Evolutionary conservation across 179 eudicot genomes (phyloP).

Genomic region (Gypsophila paniculata): DNA sequence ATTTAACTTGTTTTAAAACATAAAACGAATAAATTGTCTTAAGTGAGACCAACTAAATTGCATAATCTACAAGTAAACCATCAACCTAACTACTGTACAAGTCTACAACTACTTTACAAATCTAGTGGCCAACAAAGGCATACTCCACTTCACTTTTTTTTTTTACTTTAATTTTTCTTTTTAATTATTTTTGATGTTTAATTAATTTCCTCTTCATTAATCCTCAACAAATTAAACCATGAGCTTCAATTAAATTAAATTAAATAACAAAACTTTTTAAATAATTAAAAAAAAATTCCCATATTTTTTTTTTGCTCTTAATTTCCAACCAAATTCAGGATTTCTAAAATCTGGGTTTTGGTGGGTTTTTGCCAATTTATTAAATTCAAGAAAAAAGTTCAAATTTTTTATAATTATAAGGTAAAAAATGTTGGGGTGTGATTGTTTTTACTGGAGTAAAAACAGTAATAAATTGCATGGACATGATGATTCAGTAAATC

Average conservation of each 20-base stretch:
- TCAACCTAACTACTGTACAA: neutral
- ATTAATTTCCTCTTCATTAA: neutral
- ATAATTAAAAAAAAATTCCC: neutral
- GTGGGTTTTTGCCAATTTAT: neutral
- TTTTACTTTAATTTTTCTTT: neutral
- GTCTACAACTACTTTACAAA: neutral
- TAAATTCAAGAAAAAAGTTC: neutral
- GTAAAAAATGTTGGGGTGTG: conserved; percentile 53
- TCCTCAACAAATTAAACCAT: neutral
- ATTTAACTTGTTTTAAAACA: no score
- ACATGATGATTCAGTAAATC: conserved; percentile 7
- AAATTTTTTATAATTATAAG: neutral
- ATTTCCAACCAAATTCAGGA: neutral
- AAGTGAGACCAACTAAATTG: no score
- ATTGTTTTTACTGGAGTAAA: conserved; percentile 55
- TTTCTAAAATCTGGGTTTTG: conserved; percentile 15
- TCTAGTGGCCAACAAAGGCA: conserved; percentile 1
- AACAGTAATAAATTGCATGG: conserved; percentile 22
- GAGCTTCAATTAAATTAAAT: neutral
- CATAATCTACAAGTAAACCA: neutral
- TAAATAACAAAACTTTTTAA: no score
- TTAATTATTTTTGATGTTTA: neutral
- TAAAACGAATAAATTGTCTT: no score
- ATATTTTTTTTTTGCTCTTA: neutral
- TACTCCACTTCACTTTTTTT: conserved; percentile 2